phyloP scores from a whole-genome alignment of 768 basidiomycete species.

The Kwoniella mangroviensis region DNA sequence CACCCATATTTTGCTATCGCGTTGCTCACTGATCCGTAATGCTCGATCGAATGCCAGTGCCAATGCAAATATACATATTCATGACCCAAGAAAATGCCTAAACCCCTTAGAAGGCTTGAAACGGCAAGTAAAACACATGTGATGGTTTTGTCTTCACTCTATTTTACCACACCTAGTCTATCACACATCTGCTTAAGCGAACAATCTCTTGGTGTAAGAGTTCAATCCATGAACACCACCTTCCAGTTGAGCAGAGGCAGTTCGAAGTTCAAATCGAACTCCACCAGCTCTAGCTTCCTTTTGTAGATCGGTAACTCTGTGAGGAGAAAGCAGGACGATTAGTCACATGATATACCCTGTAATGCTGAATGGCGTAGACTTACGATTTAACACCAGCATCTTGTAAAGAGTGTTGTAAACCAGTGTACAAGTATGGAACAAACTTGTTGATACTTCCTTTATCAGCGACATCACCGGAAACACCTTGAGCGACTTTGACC shows the following conservation, averaged over 20 bases:
- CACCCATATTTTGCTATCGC: background rate
- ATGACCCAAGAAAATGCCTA: constrained; percentile 8
- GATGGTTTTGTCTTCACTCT: background rate
- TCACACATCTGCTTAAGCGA: constrained; percentile 43
- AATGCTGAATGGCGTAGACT: constrained; percentile 10
- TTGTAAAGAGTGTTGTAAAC: constrained; percentile 86
- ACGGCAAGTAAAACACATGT: background rate
- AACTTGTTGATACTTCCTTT: constrained; percentile 94
- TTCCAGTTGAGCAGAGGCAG: constrained; percentile 92
- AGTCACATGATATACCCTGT: background rate
- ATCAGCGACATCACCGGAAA: constrained; percentile 95
- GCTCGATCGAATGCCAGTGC: no score
- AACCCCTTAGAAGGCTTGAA: background rate
- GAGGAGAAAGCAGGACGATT: background rate
- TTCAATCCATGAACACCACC: constrained; percentile 95
- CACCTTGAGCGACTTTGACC: constrained; percentile 85
- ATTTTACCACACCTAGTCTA: background rate
- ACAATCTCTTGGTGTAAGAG: constrained; percentile 69
- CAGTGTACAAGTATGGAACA: constrained; percentile 66
- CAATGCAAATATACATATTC: constrained; percentile 15
- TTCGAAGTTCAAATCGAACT: constrained; percentile 89
- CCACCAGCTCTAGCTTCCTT: constrained; percentile 68
- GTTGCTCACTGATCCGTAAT: background rate
- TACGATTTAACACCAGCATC: constrained; percentile 77
- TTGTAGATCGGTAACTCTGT: constrained; percentile 67